Evolutionary conservation across 345 rosid species (phyloP).

Genomic region (Brassica juncea): DNA sequence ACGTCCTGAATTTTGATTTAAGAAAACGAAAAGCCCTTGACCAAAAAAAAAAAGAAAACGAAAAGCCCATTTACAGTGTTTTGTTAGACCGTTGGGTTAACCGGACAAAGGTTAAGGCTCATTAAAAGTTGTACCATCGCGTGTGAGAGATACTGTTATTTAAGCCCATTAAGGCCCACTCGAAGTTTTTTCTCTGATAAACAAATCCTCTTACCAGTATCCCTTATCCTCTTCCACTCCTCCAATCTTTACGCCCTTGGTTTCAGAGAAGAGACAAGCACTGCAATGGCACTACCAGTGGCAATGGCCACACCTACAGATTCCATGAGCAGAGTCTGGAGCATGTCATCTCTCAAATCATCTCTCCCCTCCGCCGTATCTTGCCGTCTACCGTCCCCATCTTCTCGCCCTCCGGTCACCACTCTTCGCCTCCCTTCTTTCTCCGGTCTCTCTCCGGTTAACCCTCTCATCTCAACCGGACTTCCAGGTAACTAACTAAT

Average conservation of each 20-base stretch:
- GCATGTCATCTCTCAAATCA: constrained; percentile 61
- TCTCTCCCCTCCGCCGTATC: constrained; percentile 64
- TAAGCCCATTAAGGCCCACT: constrained; percentile 20
- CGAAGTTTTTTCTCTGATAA: not conserved
- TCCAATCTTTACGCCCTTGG: constrained; percentile 7
- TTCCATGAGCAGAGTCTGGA: constrained; percentile 50
- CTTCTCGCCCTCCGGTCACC: constrained; percentile 33
- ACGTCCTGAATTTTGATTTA: not conserved
- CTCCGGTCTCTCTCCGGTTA: constrained; percentile 52
- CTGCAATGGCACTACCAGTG: constrained; percentile 45
- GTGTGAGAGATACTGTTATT: not conserved
- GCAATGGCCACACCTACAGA: constrained; percentile 45
- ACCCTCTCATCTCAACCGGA: constrained; percentile 56
- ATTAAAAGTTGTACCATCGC: not conserved
- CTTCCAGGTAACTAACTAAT: constrained; percentile 48
- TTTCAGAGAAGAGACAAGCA: constrained; percentile 16
- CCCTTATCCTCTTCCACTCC: constrained; percentile 21
- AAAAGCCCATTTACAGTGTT: too few species aligned
- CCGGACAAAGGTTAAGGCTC: not conserved
- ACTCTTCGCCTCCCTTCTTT: constrained; percentile 47
- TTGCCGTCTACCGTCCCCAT: constrained; percentile 42
- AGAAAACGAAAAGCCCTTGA: not conserved
- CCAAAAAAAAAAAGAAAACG: too few species aligned
- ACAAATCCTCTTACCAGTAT: not conserved
- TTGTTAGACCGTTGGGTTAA: not conserved